These are phyloP conservation scores for Phytophthora fragariae DNA, from an alignment of 352 stramenopile species.

Conservation along the genomic window DNA sequence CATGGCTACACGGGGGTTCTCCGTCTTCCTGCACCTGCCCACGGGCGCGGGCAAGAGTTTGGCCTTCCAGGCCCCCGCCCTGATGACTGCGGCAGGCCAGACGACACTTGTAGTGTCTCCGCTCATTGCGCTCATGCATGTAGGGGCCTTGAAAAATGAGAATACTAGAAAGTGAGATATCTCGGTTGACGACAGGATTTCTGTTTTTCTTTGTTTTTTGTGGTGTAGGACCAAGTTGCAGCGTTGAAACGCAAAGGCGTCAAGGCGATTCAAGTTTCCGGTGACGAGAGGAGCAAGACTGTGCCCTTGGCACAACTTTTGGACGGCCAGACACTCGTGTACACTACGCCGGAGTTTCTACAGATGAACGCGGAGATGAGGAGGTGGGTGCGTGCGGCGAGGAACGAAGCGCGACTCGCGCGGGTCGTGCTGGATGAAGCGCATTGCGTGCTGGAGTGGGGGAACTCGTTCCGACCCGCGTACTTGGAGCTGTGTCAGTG, in stretches of 20 bases:
- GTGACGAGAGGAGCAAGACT: constrained; percentile 32
- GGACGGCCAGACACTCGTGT: constrained; percentile 61
- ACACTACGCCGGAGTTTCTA: constrained; percentile 86
- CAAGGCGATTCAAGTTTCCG: constrained; percentile 54
- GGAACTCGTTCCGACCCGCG: constrained; percentile 73
- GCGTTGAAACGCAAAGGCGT: constrained; percentile 67
- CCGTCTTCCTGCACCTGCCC: constrained; percentile 78
- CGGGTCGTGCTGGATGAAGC: constrained; percentile 83
- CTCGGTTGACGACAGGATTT: not conserved
- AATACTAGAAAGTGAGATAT: constrained; percentile 1
- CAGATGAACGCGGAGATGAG: constrained; percentile 70
- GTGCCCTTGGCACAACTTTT: constrained; percentile 49
- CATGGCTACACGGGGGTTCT: constrained; percentile 56
- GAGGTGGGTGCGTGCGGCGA: constrained; percentile 45
- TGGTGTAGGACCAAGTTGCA: constrained; percentile 72
- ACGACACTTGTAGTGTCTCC: constrained; percentile 79
- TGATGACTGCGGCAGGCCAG: constrained; percentile 44
- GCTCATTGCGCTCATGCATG: constrained; percentile 79
- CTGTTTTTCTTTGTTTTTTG: constrained; percentile 1
- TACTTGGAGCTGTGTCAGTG: constrained; percentile 76
- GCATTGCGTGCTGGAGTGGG: constrained; percentile 85
- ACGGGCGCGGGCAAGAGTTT: constrained; percentile 85
- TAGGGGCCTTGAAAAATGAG: constrained; percentile 30
- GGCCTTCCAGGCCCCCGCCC: constrained; percentile 77
- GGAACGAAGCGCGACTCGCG: constrained; percentile 35